Evolutionary conservation across 495 filamentous ascomycete species (phyloP), one percentile per base, ranked within the genome.

Genomic region (Alectoria sarmentosa): DNA sequence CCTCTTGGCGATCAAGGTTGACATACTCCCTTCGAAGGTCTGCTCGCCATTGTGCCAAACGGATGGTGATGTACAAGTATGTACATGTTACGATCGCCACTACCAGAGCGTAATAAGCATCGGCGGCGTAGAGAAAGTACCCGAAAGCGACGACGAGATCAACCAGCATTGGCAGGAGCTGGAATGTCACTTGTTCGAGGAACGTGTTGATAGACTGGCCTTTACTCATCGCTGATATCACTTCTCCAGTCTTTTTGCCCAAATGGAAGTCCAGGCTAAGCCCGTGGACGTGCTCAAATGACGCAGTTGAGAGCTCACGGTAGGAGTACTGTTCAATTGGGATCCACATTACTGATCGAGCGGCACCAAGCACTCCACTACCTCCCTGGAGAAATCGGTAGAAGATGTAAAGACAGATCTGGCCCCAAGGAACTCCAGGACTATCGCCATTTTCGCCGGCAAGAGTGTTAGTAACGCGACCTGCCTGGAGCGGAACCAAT

Each of bases 281-380:
- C 44, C 87, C 85, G 74, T 98, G 94, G 23, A 98, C 94, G 72
- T 98, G 94, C 74, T 98, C 94, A 70, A 98, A 98, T 9, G 93
- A 89, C 11, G 94, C 91, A 3, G 92, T 93, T 2, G 91, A 96
- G 37, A 98, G 82, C 58, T 94, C 91, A 74, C 90, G 89, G 74
- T 97, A 98, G 11, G 93, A 95, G 74, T 97, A 96, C 72, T 98
- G 94, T 42, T 91, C 86, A 59, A 98, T 90, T 1, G 94, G 94
- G 55, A 98, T 91, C 94, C 94, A 98, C 36, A 98, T 77, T 23
- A 88, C 83, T 26, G 90, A 87, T 59, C 94, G 84, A 11, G 89
- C 62, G 21, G 91, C 93, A 17, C 91, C 90, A 39, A 98, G 83
- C 28, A 96, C 75, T 11, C 94, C 94, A 66, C 91, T 92, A 15